These are phyloP conservation scores for Colletotrichum kahawae DNA, from an alignment of 2,329 filamentous ascomycete species.

Conservation along the genomic window DNA sequence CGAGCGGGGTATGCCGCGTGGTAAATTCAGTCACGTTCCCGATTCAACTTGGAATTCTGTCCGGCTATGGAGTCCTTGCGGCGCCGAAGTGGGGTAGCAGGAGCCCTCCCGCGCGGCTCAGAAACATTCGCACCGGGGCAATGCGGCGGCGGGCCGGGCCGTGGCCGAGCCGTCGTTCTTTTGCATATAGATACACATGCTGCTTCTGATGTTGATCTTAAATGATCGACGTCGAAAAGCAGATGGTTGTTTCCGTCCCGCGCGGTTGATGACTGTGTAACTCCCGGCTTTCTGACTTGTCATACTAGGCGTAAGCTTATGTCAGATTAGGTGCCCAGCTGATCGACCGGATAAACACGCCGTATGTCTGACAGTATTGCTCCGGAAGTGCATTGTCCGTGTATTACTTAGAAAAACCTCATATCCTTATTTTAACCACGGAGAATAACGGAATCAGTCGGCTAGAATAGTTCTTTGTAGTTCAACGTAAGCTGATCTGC, in stretches of 20 bases:
- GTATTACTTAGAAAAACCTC: not conserved
- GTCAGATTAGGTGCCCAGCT: not conserved
- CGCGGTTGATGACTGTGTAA: not conserved
- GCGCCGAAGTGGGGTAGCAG: not conserved
- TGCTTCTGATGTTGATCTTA: not conserved
- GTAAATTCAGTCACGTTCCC: not conserved
- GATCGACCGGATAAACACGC: not conserved
- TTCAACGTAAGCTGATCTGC: not conserved
- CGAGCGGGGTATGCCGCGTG: not conserved
- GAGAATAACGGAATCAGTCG: accelerated
- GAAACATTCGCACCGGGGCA: not conserved
- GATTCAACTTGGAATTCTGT: not conserved
- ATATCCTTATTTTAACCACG: accelerated
- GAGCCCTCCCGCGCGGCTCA: not conserved
- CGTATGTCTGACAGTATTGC: not conserved
- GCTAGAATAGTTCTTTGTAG: not conserved
- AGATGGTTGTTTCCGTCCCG: not conserved
- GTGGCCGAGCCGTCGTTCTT: not conserved
- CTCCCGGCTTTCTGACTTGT: not conserved
- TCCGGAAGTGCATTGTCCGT: not conserved
- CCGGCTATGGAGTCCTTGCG: not conserved
- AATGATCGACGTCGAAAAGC: not conserved
- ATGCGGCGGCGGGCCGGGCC: too few relatives aligned
- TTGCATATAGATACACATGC: not conserved
- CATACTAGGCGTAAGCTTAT: not conserved